Conservation (phyloP, 2,329 filamentous ascomycete genomes). For the Podosphaera xanthii region DNA sequence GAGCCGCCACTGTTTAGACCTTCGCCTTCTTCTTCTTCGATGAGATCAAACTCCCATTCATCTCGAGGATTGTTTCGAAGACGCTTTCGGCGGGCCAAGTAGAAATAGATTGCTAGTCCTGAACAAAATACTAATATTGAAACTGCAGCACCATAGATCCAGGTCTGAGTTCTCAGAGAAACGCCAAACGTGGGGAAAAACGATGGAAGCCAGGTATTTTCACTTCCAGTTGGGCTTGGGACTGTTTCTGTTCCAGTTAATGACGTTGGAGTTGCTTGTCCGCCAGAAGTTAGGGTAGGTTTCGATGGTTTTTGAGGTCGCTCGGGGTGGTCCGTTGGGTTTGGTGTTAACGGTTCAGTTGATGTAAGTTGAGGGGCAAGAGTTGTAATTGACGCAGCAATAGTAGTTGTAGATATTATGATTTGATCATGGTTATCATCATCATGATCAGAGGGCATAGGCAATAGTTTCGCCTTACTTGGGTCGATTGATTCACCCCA, state of each 20-base stretch:
- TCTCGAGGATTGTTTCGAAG: constrained; percentile 53
- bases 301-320: constrained; percentile 28
- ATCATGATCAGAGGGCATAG: constrained; percentile 63
- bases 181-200: constrained; percentile 81
- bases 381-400: constrained; percentile 23
- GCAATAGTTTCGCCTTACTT: constrained; percentile 47
- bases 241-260: constrained; percentile 12
- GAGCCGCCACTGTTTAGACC: constrained; percentile 23
- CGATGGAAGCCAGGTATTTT: constrained; percentile 44
- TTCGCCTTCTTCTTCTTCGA: constrained; percentile 58
- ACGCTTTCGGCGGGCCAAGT: constrained; percentile 53
- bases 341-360: constrained; percentile 17
- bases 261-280: constrained; percentile 5
- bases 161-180: constrained; percentile 66
- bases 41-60: constrained; percentile 82
- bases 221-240: constrained; percentile 8
- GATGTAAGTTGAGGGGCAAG: constrained; percentile 24
- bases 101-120: constrained; percentile 63
- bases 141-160: constrained; percentile 76
- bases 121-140: constrained; percentile 69
- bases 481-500: constrained; percentile 78
- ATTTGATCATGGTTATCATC: constrained; percentile 56
- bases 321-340: constrained; percentile 40
- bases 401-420: constrained; percentile 36
- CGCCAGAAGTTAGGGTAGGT: constrained; percentile 10